Base-by-base conservation (phyloP, 2,329 filamentous ascomycete genomes). In the Hypomyces rosellus region DNA sequence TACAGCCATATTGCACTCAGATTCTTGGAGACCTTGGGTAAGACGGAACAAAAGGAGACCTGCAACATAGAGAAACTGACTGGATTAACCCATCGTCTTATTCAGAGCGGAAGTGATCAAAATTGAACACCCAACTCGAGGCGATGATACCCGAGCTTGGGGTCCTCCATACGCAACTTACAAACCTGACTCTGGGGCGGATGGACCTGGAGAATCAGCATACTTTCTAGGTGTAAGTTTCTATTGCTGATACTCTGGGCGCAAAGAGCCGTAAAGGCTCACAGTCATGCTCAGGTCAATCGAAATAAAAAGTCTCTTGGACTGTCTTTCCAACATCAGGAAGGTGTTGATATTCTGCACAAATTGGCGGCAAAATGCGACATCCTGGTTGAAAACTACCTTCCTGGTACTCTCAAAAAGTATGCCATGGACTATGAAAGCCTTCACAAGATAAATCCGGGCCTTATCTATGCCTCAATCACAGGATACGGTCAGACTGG, bases 401-500 rank as follows among this genome's bases (percentile, higher is more conserved):
- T 99, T 0, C 93, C 93, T 0, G 90, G 89, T 1, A 85, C 86
- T 0, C 74, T 99, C 13, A 87, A 87, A 65, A 97, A 96, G 71
- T 99, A 99, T 66, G 74, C 77, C 18, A 84, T 99, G 75, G 92
- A 96, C 70, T 99, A 90, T 61, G 83, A 85, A 22, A 88, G 86
- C 0, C 70, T 99, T 2, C 80, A 77, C 46, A 79, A 83, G 57
- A 84, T 96, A 65, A 97, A 97, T 63, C 91, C 92, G 0, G 73
- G 76, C 5, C 76, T 99, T 43, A 88, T 99, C 58, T 99, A 99
- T 64, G 90, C 92, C 13, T 96, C 89, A 59, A 95, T 99, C 60
- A 99, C 93, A 0, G 93, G 93, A 1, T 99, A 97, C 64, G 93
- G 93, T 2, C 93, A 99, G 66, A 96, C 88, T 1, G 93, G 93